Evolutionary conservation across 352 stramenopile genomes (phyloP), one percentile per base, ranked within the genome.

Genomic region (Globisporangium canariense): DNA sequence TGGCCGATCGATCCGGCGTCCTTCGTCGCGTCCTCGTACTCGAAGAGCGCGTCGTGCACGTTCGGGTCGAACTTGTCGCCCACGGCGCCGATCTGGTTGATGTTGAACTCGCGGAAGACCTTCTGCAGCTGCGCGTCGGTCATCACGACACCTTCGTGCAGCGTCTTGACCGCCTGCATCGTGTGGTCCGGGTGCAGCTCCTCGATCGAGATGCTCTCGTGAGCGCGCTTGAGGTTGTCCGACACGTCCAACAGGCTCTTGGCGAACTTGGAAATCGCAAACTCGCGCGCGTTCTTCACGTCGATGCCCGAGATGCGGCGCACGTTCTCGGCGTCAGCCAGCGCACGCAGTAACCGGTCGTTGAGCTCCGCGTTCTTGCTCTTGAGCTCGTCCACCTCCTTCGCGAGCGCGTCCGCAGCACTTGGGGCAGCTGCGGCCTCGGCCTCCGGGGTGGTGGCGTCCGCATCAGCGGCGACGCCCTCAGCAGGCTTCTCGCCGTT

Each of bases 41-140:
- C 91, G 75, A 99, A 99, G 43, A 99, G 80, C 34, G 97, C 97
- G 64, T 99, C 97, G 78, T 99, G 97, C 69, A 98, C 72, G 67
- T 98, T 98, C 41, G 97, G 97, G 89, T 99, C 96, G 71, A 99
- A 99, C 72, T 92, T 94, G 71, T 99, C 97, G 47, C 96, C 97
- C 38, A 92, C 78, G 46, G 78, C 80, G 36, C 97, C 97, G 70
- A 97, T 98, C 59, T 95, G 90, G 30, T 85, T 75, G 61, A 99
- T 92, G 61, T 92, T 91, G 64, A 91, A 94, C 66, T 93, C 86
- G 45, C 78, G 71, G 70, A 99, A 98, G n/a, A 98, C 94, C 84
- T 99, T 99, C 59, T 92, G 83, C 57, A 99, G 71, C 67, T 98
- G 90, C 49, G 76, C 79, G 62, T 98, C 90, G 32, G 97, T 99